phyloP scores from a whole-genome alignment of 805 yeast genomes.

The Tanozyma kutaoensis region DNA sequence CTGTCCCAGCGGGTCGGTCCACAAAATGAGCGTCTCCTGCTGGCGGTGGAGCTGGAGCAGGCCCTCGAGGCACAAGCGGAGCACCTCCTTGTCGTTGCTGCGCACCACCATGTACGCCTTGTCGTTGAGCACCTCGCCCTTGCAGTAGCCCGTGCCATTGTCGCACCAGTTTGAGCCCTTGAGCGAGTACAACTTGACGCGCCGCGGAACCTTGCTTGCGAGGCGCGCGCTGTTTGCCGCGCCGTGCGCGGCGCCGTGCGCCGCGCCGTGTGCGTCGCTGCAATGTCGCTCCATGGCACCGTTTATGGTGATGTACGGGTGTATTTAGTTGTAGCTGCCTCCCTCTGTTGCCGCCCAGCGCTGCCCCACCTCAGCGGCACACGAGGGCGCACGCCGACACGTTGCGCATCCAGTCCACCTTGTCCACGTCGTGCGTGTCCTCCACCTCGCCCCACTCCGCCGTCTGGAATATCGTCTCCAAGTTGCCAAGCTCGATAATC shows the following conservation, averaged over 20 bases:
- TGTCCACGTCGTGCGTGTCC: constrained; percentile 96
- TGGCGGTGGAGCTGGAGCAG: constrained; percentile 80
- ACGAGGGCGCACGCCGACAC: constrained; percentile 61
- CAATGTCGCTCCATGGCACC: too few species aligned
- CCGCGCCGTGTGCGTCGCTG: too few species aligned
- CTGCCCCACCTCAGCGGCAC: too few species aligned
- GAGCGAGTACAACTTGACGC: constrained; percentile 85
- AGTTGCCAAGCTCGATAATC: constrained; percentile 60
- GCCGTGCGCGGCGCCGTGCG: too few species aligned
- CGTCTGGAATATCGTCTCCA: constrained; percentile 79
- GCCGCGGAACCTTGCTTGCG: constrained; percentile 35
- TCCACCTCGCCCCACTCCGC: constrained; percentile 97
- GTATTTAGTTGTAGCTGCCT: too few species aligned
- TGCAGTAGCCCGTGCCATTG: constrained; percentile 84
- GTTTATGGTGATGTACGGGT: too few species aligned
- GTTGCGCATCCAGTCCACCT: constrained; percentile 75
- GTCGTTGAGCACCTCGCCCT: constrained; percentile 39
- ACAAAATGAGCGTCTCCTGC: constrained; percentile 85
- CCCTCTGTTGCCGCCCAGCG: too few species aligned
- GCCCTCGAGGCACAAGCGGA: constrained; percentile 60
- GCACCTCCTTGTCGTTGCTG: constrained; percentile 51
- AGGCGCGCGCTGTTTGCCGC: too few species aligned
- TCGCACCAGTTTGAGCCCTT: constrained; percentile 82
- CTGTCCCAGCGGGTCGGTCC: constrained; percentile 68
- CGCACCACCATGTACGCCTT: constrained; percentile 57